Evolutionary conservation across 208 protist species (phyloP).

Genomic region (Leishmania mexicana): DNA sequence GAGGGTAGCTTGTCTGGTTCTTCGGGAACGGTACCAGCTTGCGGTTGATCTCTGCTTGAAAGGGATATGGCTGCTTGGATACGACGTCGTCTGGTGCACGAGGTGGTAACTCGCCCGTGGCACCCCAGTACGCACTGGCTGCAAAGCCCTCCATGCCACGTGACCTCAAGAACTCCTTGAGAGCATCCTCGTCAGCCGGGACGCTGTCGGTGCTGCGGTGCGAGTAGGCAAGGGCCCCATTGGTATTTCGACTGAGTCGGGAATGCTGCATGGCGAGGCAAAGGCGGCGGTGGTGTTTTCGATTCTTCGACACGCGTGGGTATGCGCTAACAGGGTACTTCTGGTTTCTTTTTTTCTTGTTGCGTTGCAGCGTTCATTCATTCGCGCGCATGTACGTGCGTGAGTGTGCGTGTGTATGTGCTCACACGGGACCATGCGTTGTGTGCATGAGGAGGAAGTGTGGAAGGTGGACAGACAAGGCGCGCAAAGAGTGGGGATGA

Average conservation of each 20-base stretch:
- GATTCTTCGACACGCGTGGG: background rate
- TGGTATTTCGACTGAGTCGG: constrained; percentile 13
- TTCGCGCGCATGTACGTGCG: background rate
- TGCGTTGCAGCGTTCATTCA: background rate
- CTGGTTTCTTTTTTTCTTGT: background rate
- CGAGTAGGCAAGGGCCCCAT: constrained; percentile 53
- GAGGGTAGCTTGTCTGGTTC: constrained; percentile 77
- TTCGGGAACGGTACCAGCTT: constrained; percentile 86
- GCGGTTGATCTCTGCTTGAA: constrained; percentile 79
- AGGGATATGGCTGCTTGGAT: constrained; percentile 63
- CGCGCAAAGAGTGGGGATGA: no score
- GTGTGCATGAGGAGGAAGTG: background rate
- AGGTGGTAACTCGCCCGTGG: constrained; percentile 68
- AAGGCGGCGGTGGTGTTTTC: no score
- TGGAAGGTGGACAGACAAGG: background rate
- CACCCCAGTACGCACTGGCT: constrained; percentile 87
- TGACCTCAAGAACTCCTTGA: constrained; percentile 57
- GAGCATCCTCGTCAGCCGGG: constrained; percentile 43
- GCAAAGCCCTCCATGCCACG: constrained; percentile 65
- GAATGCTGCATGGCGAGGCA: constrained; percentile 29
- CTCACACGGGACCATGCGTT: background rate
- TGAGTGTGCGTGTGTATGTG: background rate
- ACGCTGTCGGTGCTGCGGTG: constrained; percentile 25
- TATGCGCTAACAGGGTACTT: background rate
- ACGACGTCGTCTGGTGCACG: constrained; percentile 76